A percentile compares a stretch with the other conserved stretches of the same genome.
These are phyloP conservation scores for Trapa incisa DNA, from an alignment of 345 rosid genomes.

Conservation along the genomic window DNA sequence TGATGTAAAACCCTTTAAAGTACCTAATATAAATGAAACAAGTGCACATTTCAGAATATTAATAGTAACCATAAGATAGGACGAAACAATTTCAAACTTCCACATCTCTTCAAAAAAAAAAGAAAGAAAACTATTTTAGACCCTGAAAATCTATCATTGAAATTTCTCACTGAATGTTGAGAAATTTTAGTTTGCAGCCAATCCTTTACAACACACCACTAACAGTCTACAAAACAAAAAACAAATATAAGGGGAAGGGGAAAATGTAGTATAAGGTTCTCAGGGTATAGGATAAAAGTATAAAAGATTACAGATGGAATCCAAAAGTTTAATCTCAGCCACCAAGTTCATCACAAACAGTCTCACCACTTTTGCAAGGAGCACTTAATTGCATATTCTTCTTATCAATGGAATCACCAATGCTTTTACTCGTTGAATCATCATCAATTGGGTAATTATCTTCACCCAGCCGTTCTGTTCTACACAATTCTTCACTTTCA, in stretches of 20 bases:
- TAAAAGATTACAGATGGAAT: too few species aligned
- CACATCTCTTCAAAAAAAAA: not conserved
- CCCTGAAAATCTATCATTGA: not conserved
- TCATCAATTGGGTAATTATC: slow-evolving; percentile 24
- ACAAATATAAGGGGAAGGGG: not conserved
- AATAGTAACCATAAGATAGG: not conserved
- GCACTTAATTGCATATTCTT: slow-evolving; percentile 13
- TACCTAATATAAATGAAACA: slow-evolving; percentile 16
- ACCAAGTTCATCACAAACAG: slow-evolving; percentile 9
- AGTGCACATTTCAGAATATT: not conserved
- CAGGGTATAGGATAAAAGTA: not conserved
- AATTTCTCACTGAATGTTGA: not conserved
- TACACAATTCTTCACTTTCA: slow-evolving; percentile 36
- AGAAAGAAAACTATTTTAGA: not conserved
- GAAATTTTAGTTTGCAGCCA: not conserved
- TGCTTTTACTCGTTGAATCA: slow-evolving; percentile 15
- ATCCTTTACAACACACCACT: not conserved
- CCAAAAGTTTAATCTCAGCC: slow-evolving; percentile 28
- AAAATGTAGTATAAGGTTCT: not conserved
- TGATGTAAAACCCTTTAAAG: slow-evolving; percentile 47
- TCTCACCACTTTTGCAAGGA: slow-evolving; percentile 10
- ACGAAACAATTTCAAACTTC: not conserved
- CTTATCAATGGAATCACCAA: slow-evolving; percentile 12
- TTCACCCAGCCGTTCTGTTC: slow-evolving; percentile 36
- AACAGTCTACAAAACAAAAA: not conserved